Evolutionary conservation across 2,329 filamentous ascomycete genomes (phyloP).

Genomic region (Thermothelomyces thermophilus): DNA sequence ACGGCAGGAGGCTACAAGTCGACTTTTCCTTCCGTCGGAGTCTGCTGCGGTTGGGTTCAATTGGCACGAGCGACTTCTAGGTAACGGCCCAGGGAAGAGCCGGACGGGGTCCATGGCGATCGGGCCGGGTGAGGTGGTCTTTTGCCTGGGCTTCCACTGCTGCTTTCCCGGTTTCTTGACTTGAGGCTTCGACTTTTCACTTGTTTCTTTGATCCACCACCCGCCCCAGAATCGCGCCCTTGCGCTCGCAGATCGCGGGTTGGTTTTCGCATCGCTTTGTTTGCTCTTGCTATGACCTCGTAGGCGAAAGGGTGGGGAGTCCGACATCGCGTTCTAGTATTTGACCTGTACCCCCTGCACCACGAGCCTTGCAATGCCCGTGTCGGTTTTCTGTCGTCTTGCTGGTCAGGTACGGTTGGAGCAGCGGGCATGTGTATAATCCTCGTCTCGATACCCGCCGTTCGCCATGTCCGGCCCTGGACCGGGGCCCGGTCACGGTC

Average conservation of each 20-base stretch:
- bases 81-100: background rate
- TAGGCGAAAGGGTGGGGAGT: too few species aligned
- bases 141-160: background rate
- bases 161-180: background rate
- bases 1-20: background rate
- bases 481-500: background rate
- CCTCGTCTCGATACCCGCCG: background rate
- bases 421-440: background rate
- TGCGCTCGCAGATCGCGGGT: too few species aligned
- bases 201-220: background rate
- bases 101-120: background rate
- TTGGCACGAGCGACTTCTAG: background rate
- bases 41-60: background rate
- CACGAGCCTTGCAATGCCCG: too few species aligned
- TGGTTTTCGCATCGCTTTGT: too few species aligned
- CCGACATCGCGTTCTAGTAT: too few species aligned
- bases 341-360: too few species aligned
- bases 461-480: slow-evolving; percentile 11
- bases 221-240: too few species aligned
- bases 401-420: too few species aligned
- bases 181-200: background rate
- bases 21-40: background rate
- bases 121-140: background rate
- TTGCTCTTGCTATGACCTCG: too few species aligned
- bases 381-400: too few species aligned